Conservation (phyloP, 805 yeast genomes). For the Starmerella bombicola region DNA sequence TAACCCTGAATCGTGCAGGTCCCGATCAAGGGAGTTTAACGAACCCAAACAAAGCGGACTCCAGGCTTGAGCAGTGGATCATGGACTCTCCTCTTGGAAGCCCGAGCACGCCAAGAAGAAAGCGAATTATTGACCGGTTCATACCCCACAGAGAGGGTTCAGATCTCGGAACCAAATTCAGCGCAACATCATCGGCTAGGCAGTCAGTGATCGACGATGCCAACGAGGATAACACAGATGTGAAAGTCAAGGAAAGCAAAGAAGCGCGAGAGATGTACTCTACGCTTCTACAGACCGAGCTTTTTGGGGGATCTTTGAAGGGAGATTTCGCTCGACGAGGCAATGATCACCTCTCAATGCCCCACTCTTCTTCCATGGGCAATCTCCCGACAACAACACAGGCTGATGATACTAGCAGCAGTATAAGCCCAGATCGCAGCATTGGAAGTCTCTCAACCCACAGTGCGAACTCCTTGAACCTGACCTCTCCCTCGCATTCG, state of each 20-base stretch:
- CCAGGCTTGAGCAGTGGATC: too few relatives aligned
- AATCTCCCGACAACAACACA: neutral
- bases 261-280: conserved; percentile 72
- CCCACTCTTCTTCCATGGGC: neutral
- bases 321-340: neutral
- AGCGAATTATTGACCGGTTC: conserved; percentile 46
- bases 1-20: too few relatives aligned
- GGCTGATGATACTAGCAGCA: neutral
- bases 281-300: conserved; percentile 72
- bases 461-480: neutral
- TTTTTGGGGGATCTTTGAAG: conserved; percentile 46
- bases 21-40: too few relatives aligned
- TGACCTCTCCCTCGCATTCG: conserved; percentile 4
- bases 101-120: conserved; percentile 21
- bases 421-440: conserved; percentile 3
- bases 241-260: conserved; percentile 42
- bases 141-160: conserved; percentile 81
- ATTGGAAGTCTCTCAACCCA: conserved; percentile 1
- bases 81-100: conserved; percentile 3
- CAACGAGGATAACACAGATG: conserved; percentile 6
- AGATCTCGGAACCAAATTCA: conserved; percentile 76
- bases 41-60: too few relatives aligned
- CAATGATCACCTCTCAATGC: neutral
- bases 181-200: conserved; percentile 34
- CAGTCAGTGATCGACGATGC: conserved; percentile 24